These are phyloP conservation scores for Erodium trifolium DNA, from an alignment of 441 rosid species.

Conservation along the genomic window DNA sequence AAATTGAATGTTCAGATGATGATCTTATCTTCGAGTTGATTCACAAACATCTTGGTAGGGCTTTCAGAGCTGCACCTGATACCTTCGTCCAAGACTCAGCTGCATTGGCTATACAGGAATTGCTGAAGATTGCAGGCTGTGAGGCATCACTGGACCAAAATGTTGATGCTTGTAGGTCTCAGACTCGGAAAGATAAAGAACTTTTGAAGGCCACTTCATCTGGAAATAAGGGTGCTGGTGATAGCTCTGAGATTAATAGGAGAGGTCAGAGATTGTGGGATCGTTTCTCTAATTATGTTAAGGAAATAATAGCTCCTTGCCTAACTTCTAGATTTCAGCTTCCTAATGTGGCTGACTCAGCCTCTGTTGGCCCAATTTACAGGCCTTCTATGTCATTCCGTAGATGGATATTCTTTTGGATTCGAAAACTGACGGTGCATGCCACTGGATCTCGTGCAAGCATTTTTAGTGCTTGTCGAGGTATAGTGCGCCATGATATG, in stretches of 20 bases:
- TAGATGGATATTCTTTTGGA: slow-evolving; percentile 95
- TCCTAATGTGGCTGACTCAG: slow-evolving; percentile 68
- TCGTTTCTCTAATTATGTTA: slow-evolving; percentile 86
- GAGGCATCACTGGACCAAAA: slow-evolving; percentile 87
- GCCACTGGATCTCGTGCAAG: slow-evolving; percentile 87
- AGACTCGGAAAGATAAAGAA: slow-evolving; percentile 33
- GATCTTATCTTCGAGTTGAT: slow-evolving; percentile 98
- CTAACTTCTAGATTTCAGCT: slow-evolving; percentile 97
- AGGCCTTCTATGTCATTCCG: slow-evolving; percentile 94
- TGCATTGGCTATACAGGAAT: slow-evolving; percentile 97
- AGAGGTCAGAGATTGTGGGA: slow-evolving; percentile 97
- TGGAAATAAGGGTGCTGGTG: slow-evolving; percentile 29
- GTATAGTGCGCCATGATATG: slow-evolving; percentile 97
- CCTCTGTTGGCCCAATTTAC: slow-evolving; percentile 76
- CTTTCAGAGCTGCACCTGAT: slow-evolving; percentile 98
- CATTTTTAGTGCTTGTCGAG: slow-evolving; percentile 91
- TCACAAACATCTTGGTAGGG: slow-evolving; percentile 90
- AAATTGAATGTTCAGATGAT: slow-evolving; percentile 98
- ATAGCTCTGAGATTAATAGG: slow-evolving; percentile 36
- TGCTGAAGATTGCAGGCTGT: slow-evolving; percentile 96
- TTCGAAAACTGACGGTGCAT: slow-evolving; percentile 72
- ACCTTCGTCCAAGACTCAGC: slow-evolving; percentile 93
- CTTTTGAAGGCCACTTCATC: slow-evolving; percentile 25
- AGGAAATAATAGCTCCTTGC: slow-evolving; percentile 97
- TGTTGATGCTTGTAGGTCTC: slow-evolving; percentile 39